Base-by-base conservation (phyloP, 306 rosid genomes). In the Hippophae gyantsensis region DNA sequence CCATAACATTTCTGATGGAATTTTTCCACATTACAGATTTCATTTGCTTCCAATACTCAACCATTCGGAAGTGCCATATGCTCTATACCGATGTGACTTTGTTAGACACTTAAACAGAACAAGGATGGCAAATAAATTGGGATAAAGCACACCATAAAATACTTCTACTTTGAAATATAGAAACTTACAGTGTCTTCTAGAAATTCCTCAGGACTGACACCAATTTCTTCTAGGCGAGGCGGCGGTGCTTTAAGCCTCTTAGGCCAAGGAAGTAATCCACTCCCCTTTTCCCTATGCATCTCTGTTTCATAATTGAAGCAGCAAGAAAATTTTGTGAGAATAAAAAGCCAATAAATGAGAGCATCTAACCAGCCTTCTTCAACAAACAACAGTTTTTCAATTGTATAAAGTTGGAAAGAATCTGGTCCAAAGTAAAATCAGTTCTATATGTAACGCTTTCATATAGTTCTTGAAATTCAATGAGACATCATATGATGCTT, bases 1-100 rank as follows among this genome's bases (percentile, higher is more conserved):
- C 87, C 87, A 78, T 75, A 32, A 82, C 64, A 73, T 82, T 82
- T 76, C 84, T 78, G 38, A 82, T 66, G 63, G 82, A 76, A 64
- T 82, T 57, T 66, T 58, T 64, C 69, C 64, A 69, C 26, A 70
- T 26, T 55, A 76, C 69, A 32, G 78, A 71, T 69, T 66, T 82
- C 87, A 82, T 76, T 60, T 82, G 82, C 69, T 79, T 82, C 84
- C 84, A 73, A 69, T 82, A 82, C 66, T 79, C 84, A 44, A 45
- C 6, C 63, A 76, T 84, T 72, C 87, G 78, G 68, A 56, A 74
- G 41, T 45, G 77, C 87, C 87, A 82, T 51, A 76, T 69, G 18
- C 60, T 76, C 87, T 82, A 71, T 67, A 58, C 48, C 48, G 55
- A 70, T 18, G 58, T 32, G 53, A 62, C 13, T 60, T 51, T 69